These are phyloP conservation scores for Evernia prunastri DNA, from an alignment of 495 filamentous ascomycete genomes.

Conservation along the genomic window DNA sequence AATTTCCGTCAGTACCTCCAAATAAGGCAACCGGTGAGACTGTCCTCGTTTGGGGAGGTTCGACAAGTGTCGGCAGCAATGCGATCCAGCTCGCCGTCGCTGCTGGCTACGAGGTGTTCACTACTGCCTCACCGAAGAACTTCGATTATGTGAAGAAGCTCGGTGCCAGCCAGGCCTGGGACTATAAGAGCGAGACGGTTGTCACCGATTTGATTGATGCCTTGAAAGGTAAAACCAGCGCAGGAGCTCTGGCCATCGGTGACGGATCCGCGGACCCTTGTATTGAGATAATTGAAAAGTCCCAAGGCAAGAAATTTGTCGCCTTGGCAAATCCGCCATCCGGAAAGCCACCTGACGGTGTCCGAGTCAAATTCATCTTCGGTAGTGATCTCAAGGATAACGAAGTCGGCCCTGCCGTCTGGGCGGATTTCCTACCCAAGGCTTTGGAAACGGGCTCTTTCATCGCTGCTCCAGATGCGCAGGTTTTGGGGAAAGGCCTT, in stretches of 20 bases:
- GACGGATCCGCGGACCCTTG: constrained; percentile 12
- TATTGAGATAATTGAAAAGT: constrained; percentile 4
- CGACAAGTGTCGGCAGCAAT: constrained; percentile 51
- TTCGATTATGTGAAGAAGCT: constrained; percentile 45
- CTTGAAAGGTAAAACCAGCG: constrained; percentile 26
- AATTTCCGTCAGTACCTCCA: constrained; percentile 27
- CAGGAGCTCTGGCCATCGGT: constrained; percentile 17
- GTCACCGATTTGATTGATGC: constrained; percentile 33
- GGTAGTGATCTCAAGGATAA: constrained; percentile 16
- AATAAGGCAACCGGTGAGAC: constrained; percentile 35
- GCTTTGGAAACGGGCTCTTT: constrained; percentile 33
- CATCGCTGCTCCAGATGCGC: constrained; percentile 30
- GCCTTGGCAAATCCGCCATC: constrained; percentile 3
- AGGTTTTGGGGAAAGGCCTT: constrained; percentile 36
- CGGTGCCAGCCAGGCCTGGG: constrained; percentile 52
- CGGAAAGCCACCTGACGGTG: constrained; percentile 20
- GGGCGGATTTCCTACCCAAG: constrained; percentile 34
- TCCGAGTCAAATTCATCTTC: constrained; percentile 17
- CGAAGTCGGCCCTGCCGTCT: constrained; percentile 37
- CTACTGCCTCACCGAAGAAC: constrained; percentile 49
- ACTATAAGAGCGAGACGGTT: constrained; percentile 44
- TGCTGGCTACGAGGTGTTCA: constrained; percentile 53
- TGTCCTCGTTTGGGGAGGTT: constrained; percentile 56
- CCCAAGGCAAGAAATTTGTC: constrained; percentile 19
- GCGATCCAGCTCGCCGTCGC: constrained; percentile 56